Evolutionary conservation across 2,329 filamentous ascomycete genomes (phyloP).

Genomic region (Metarhizium anisopliae): DNA sequence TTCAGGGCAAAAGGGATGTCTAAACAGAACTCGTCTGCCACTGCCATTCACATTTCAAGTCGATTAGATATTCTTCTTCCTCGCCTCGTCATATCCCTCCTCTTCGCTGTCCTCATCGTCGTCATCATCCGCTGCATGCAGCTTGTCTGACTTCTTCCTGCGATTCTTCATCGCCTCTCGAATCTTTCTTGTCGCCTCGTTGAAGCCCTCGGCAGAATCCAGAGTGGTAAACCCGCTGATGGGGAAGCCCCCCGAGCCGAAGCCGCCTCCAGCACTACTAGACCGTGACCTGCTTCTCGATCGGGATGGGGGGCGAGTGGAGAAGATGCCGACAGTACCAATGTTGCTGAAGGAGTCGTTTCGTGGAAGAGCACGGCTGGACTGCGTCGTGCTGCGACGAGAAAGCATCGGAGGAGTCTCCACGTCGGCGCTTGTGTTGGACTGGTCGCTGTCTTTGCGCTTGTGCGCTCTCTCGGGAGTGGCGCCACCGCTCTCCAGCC

Average conservation of each 20-base stretch:
- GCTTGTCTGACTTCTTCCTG: slow-evolving; percentile 42
- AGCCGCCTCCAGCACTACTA: slow-evolving; percentile 56
- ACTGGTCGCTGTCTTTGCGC: slow-evolving; percentile 41
- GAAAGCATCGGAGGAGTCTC: slow-evolving; percentile 31
- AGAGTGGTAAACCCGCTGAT: slow-evolving; percentile 61
- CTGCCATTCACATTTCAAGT: neutral
- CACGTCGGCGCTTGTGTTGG: slow-evolving; percentile 27
- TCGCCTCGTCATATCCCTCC: slow-evolving; percentile 32
- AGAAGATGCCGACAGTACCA: slow-evolving; percentile 80
- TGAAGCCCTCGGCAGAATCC: slow-evolving; percentile 61
- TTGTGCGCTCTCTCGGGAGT: slow-evolving; percentile 15
- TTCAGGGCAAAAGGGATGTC: neutral
- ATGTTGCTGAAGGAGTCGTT: slow-evolving; percentile 95
- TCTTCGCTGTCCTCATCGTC: slow-evolving; percentile 33
- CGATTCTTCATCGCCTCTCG: slow-evolving; percentile 68
- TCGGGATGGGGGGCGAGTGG: slow-evolving; percentile 77
- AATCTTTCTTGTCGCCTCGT: slow-evolving; percentile 78
- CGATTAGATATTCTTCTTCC: slow-evolving; percentile 29
- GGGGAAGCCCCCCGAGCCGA: slow-evolving; percentile 53
- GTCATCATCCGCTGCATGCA: slow-evolving; percentile 25
- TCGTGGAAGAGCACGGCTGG: slow-evolving; percentile 53
- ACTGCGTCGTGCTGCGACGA: slow-evolving; percentile 43
- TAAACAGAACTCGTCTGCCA: neutral
- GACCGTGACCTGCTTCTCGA: slow-evolving; percentile 61
- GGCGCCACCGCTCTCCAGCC: slow-evolving; percentile 22